phyloP scores from a whole-genome alignment of 139 green algal species.

The Coccomyxa sp. region DNA sequence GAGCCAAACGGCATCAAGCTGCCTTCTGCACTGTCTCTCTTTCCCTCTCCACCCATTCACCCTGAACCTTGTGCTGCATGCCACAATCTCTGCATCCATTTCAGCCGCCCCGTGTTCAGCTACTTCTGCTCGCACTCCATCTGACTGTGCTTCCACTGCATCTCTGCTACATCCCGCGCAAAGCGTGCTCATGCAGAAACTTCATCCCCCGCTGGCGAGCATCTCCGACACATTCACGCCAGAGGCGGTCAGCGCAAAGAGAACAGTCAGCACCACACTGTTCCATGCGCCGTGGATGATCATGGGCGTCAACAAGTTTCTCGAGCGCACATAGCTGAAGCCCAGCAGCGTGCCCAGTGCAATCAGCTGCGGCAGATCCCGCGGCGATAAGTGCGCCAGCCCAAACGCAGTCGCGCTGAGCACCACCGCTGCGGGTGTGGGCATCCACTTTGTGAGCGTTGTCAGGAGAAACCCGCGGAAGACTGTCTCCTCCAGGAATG shows the following conservation, averaged over 20 bases:
- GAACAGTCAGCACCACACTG: constrained; percentile 60
- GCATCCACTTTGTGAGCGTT: constrained; percentile 69
- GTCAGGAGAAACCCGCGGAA: constrained; percentile 89
- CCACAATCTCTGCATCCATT: too few species aligned
- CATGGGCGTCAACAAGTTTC: constrained; percentile 87
- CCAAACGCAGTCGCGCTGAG: constrained; percentile 65
- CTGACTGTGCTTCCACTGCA: too few species aligned
- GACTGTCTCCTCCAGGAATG: constrained; percentile 81
- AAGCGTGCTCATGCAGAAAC: too few species aligned
- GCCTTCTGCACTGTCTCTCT: too few species aligned
- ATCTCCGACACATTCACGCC: constrained; percentile 68
- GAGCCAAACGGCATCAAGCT: too few species aligned
- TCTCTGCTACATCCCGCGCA: too few species aligned
- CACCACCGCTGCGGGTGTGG: constrained; percentile 56
- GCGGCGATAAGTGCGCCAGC: constrained; percentile 61
- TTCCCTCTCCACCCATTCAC: too few species aligned
- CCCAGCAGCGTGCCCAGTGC: constrained; percentile 75
- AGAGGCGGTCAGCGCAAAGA: constrained; percentile 51
- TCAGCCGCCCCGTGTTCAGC: too few species aligned
- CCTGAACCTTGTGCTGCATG: too few species aligned
- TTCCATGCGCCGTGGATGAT: constrained; percentile 87
- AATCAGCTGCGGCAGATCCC: constrained; percentile 73
- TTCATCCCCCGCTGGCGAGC: constrained; percentile 12
- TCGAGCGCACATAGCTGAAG: constrained; percentile 63
- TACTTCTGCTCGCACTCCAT: too few species aligned